Conservation (phyloP, 371 early-diverging fungal genomes). For the Parasitella parasitica region DNA sequence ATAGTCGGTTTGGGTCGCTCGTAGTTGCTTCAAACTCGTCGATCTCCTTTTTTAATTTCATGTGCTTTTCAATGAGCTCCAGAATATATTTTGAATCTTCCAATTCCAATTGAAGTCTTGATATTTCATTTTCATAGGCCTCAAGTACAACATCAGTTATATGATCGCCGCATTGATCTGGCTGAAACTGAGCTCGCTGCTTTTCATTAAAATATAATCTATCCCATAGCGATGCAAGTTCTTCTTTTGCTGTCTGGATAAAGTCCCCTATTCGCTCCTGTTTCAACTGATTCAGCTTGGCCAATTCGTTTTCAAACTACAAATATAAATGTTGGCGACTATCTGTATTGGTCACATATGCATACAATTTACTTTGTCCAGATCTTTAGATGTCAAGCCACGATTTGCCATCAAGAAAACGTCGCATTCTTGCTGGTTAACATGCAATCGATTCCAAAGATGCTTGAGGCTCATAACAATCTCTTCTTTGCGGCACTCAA, state of each 20-base stretch:
- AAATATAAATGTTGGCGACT: neutral
- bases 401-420: constrained; percentile 23
- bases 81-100: constrained; percentile 45
- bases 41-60: constrained; percentile 39
- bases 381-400: constrained; percentile 26
- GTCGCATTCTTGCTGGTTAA: constrained; percentile 25
- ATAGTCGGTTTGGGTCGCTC: constrained; percentile 45
- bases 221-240: constrained; percentile 38
- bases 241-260: constrained; percentile 34
- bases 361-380: constrained; percentile 22
- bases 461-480: constrained; percentile 28
- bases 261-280: constrained; percentile 45
- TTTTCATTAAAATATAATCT: constrained; percentile 37
- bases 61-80: constrained; percentile 41
- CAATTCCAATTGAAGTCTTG: constrained; percentile 25
- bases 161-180: constrained; percentile 18
- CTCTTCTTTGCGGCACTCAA: constrained; percentile 40
- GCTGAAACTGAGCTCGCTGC: constrained; percentile 29
- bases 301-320: constrained; percentile 36
- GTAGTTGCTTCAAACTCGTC: constrained; percentile 46
- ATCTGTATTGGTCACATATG: neutral
- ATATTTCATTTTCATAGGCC: constrained; percentile 40
- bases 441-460: constrained; percentile 39
- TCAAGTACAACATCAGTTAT: constrained; percentile 24
- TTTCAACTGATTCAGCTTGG: constrained; percentile 26